Evolutionary conservation across 116 monocot species (phyloP), one percentile per base, ranked within the genome.

Genomic region (Dioscorea cayenensis): DNA sequence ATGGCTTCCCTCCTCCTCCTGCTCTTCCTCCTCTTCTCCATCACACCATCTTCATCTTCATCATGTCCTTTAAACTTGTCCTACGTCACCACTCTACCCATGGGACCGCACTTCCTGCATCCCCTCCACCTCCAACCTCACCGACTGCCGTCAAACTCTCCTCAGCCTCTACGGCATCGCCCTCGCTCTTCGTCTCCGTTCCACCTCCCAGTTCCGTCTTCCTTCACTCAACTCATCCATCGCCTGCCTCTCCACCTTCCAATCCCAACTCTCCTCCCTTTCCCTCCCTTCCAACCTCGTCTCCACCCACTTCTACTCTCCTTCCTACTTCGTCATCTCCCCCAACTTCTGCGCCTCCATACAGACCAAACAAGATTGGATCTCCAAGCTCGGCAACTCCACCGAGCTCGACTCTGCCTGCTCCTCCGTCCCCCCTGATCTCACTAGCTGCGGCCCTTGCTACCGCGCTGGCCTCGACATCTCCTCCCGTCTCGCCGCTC

Each of bases 261-360:
- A 80, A 22, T 66, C 82, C 65, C 66, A 29, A 63, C 81, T 95
- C 72, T 73, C 86, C 61, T 60, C 86, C 25, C 76, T 84, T 62
- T 85, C 83, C 71, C 81, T 87, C 29, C 78, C 83, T 20, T 37
- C 83, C 62, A n/a, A 64, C 43, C 66, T 82, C 67, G 80, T 87
- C 68, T 51, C 77, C 64, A 23, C 64, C 71, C 87, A 89, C 78
- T 89, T 89, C 73, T 43, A 73, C 49, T 67, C 68, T 51, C 82
- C 82, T 20, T 23, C 13, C 0, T 73, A 72, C 20, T 83, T 91
- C 76, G 81, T 81, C 77, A 77, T 82, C 71, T 37, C 64, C 66
- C 77, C 79, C 7, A 4, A 72, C 64, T 81, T 20, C 83, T 95
- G 95, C 80, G 89, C 86, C 55, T 89, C 89, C 61, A 75, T 95